Base-by-base conservation (phyloP, 495 filamentous ascomycete species). In the Tuber melanosporum region DNA sequence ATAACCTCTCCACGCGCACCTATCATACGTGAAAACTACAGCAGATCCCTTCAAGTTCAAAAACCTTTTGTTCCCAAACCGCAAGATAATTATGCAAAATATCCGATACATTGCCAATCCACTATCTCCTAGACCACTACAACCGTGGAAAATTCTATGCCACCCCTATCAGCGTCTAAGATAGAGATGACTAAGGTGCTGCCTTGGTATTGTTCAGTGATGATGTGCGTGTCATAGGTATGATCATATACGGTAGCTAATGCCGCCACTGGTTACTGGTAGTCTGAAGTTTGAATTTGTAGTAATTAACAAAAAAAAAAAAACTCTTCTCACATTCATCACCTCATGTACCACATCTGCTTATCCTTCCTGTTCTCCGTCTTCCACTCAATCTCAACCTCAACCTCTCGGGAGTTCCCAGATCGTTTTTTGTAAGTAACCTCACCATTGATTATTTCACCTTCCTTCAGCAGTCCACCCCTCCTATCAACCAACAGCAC, bases 401-500 rank as follows among this genome's bases (percentile, higher is more conserved):
- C 83, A 41, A 84, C 73, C 72, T 80, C 84, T 44, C 84, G 76
- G 22, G 80, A 79, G 71, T 85, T 82, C 66, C 79, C 80, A 57
- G 74, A 73, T 70, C 75, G 75, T 75, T 85, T 84, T 7, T 78
- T 79, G 70, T 84, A 85, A 8, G 77, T 83, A 14, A 85, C 73
- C 36, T 82, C 78, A n/a, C 85, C 85, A 70, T 83, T 77, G 26
- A 85, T 71, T 10, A 42, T 76, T 32, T 77, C 80, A 3, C 81
- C 83, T 3, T 10, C 74, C 47, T 79, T 84, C 39, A 83, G n/a
- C 22, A 77, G 57, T 70, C 73, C 76, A 2, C 75, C 82, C 76
- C 81, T 84, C 32, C 78, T 74, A 47, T 85, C 84, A 47, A 85
- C 76, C 44, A 85, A 70, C 71, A 85, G 62, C 6, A 86, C 83